phyloP scores from a whole-genome alignment of 2,329 filamentous ascomycete genomes.

The Pseudovirgaria hyperparasitica region DNA sequence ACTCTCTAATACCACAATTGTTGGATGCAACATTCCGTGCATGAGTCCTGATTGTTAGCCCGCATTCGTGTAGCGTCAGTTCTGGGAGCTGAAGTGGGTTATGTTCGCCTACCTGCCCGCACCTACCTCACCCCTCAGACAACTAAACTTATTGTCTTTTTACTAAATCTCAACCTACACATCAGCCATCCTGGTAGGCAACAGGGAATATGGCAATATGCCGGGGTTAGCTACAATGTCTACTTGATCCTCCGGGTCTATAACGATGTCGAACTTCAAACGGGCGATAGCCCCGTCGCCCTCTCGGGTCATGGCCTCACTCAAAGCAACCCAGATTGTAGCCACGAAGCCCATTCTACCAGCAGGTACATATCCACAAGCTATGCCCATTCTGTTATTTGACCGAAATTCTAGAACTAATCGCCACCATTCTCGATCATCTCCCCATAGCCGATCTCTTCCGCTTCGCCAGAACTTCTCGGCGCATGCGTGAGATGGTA shows the following conservation, averaged over 20 bases:
- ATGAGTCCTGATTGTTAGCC: no score
- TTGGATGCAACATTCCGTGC: no score
- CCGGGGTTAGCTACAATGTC: not conserved
- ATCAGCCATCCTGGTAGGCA: no score
- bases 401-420: conserved; percentile 72
- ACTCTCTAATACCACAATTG: no score
- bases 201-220: not conserved
- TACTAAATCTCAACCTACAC: no score
- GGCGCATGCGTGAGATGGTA: conserved; percentile 90
- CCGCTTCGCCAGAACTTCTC: conserved; percentile 71
- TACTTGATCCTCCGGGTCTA: not conserved
- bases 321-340: conserved; percentile 71
- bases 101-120: no score
- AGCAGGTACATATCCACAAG: conserved; percentile 46
- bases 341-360: conserved; percentile 68
- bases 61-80: no score
- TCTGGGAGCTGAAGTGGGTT: no score
- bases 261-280: conserved; percentile 37
- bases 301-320: conserved; percentile 50
- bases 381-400: not conserved
- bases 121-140: no score
- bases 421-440: conserved; percentile 79
- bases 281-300: conserved; percentile 24
- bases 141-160: no score
- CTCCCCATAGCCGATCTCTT: conserved; percentile 76